Conservation (phyloP, 2,329 filamentous ascomycete species). For the Fusarium duplospermum region DNA sequence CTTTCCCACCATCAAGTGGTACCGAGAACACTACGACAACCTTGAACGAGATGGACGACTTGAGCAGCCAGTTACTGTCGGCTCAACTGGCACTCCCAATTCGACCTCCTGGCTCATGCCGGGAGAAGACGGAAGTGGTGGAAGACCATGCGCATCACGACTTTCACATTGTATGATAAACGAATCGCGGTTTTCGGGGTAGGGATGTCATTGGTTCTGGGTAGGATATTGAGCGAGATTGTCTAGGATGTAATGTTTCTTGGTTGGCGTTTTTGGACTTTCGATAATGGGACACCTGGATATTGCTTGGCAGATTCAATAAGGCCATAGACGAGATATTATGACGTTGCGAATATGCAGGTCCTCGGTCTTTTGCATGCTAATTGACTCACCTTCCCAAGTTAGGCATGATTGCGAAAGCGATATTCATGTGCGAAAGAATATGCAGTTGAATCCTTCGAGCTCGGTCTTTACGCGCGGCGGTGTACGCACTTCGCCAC, state of each 20-base stretch:
- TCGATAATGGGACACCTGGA: not conserved
- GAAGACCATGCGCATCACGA: not conserved
- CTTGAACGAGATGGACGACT: not conserved
- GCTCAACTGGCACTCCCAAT: not conserved
- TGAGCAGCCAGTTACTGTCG: not conserved
- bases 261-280: not conserved
- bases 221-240: not conserved
- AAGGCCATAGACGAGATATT: not conserved
- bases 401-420: not conserved
- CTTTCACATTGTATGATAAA: not conserved
- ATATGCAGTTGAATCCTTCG: not conserved
- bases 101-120: not conserved
- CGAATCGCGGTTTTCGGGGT: not conserved
- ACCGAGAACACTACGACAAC: not conserved
- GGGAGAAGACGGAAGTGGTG: not conserved
- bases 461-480: not conserved
- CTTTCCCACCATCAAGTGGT: not conserved
- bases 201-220: not conserved
- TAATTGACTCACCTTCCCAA: not conserved
- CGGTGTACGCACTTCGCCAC: not conserved
- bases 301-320: not conserved
- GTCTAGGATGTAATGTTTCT: not conserved
- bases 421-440: not conserved
- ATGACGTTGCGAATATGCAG: not conserved
- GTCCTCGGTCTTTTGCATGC: not conserved